Evolutionary conservation across 192 early-diverging fungal genomes (phyloP).

Genomic region (Thamnidium elegans): DNA sequence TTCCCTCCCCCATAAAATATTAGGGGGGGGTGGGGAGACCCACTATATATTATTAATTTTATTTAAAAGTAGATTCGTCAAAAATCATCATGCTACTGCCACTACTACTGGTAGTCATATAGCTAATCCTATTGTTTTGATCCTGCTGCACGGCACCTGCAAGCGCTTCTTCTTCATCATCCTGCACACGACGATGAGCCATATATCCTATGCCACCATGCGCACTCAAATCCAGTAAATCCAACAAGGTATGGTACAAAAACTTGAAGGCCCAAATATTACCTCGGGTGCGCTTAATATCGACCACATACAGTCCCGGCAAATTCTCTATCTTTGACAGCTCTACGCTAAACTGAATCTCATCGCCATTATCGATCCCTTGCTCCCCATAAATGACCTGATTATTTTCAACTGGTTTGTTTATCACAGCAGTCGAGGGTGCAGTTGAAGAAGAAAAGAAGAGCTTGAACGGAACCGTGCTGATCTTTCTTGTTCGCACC

Average conservation of each 20-base stretch:
- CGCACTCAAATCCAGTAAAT: constrained; percentile 44
- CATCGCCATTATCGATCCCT: constrained; percentile 62
- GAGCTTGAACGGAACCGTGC: constrained; percentile 7
- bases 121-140: constrained; percentile 8
- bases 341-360: constrained; percentile 86
- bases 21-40: too few relatives aligned
- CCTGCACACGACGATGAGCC: background rate
- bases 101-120: constrained; percentile 17
- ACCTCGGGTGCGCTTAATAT: constrained; percentile 67
- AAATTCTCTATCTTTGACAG: constrained; percentile 90
- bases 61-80: background rate
- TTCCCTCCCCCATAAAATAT: too few relatives aligned
- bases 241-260: constrained; percentile 61
- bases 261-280: constrained; percentile 80
- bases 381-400: constrained; percentile 54
- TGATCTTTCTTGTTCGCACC: constrained; percentile 1
- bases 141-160: too few relatives aligned
- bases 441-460: background rate
- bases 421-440: background rate
- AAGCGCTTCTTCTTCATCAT: background rate
- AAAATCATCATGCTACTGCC: constrained; percentile 13
- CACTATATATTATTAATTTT: too few relatives aligned
- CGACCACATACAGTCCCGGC: constrained; percentile 70
- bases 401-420: background rate
- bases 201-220: constrained; percentile 34